Percentiles rank a stretch among this genome's conserved stretches.
These are phyloP conservation scores for Malus hybrid DNA, from an alignment of 331 rosid genomes.

Conservation along the genomic window DNA sequence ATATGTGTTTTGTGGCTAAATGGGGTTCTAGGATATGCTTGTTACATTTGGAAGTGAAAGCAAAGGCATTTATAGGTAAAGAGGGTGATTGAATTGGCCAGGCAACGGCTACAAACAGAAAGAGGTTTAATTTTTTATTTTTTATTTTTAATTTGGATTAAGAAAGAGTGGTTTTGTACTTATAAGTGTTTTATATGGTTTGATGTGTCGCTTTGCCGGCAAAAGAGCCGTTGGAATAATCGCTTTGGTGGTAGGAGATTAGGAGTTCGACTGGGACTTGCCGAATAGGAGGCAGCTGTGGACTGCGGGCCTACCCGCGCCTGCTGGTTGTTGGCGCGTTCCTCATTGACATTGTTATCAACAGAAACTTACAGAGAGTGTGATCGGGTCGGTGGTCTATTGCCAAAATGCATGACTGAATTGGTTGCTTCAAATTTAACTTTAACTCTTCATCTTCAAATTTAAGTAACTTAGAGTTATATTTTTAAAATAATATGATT, in stretches of 20 bases:
- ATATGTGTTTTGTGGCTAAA: neutral
- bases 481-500: no score
- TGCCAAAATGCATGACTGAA: neutral
- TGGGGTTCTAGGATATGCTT: neutral
- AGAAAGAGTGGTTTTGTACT: neutral
- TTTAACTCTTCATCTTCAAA: no score
- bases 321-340: neutral
- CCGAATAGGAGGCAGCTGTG: neutral
- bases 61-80: slow-evolving; percentile 14
- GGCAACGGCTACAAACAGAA: slow-evolving; percentile 14
- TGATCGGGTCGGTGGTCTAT: neutral
- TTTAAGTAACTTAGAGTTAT: neutral
- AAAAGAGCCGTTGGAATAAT: slow-evolving; percentile 14
- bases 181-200: neutral
- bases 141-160: neutral
- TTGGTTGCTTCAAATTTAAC: neutral
- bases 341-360: neutral
- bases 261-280: slow-evolving; percentile 1
- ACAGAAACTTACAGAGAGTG: neutral
- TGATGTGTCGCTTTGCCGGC: neutral
- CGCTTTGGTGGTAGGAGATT: neutral
- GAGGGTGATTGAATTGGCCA: slow-evolving; percentile 16
- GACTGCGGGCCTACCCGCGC: neutral
- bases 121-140: neutral
- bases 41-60: slow-evolving; percentile 19